Evolutionary conservation across 768 basidiomycete genomes (phyloP), one percentile per base, ranked within the genome.

Genomic region (Cystobasidium ongulense): DNA sequence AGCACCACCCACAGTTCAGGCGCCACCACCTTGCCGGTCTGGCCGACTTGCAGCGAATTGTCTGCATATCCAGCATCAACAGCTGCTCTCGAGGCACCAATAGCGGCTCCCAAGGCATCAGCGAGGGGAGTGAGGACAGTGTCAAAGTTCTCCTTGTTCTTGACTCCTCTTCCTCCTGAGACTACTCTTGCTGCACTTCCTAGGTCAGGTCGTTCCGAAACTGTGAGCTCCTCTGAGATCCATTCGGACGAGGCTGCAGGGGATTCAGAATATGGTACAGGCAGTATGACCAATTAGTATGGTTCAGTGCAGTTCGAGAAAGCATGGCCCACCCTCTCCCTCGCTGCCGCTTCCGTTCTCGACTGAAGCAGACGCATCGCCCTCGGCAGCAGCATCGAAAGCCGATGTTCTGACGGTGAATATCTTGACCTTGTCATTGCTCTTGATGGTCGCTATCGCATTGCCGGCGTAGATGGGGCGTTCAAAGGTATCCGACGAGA

Each of bases 41-140:
- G 96, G 27, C 96, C 96, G n/a, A 99, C 96, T 78, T 99, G 96
- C 63, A 97, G 80, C 2, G 91, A 93, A 82, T 98, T 98, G 81
- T 98, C 96, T 33, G 92, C 92, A 79, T 98, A 98, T 0, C 96
- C 96, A 31, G 93, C 91, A 81, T 99, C 96, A 21, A 99, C 96
- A 1, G 96, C 96, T 4, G 96, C 96, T 67, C 96, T 88, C 23
- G 91, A 93, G n/a, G 96, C 96, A 74, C 96, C 96, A 74, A 99
- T 90, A 33, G 95, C 95, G 10, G 96, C 96, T 46, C 91, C 92
- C 25, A 99, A 85, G 0, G 85, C 88, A 80, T 98, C 96, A 1
- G 95, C 96, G 21, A 98, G 86, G 0, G 96, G 96, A 78, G 92
- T 89, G 41, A 98, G 83, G 11, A 89, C 89, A 35, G 85, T 81